Evolutionary conservation across 116 monocot species (phyloP).

Genomic region (Dioscorea cayenensis): DNA sequence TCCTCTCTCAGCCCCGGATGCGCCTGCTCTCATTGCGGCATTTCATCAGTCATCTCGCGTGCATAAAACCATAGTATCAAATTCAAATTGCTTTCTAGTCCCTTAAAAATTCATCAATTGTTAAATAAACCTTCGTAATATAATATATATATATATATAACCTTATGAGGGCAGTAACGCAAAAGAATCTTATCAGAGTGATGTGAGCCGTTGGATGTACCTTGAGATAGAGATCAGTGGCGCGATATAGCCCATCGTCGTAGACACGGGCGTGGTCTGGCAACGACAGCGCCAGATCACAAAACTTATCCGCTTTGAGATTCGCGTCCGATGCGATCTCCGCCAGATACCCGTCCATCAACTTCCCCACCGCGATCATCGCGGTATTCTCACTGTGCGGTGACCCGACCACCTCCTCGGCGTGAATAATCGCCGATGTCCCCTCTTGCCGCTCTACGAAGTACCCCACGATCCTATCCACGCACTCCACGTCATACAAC

Average conservation of each 20-base stretch:
- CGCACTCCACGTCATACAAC: conserved; percentile 91
- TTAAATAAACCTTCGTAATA: no score
- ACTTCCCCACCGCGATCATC: conserved; percentile 51
- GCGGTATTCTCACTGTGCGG: background rate
- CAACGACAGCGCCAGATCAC: conserved; percentile 55
- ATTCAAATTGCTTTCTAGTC: no score
- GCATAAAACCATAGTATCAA: background rate
- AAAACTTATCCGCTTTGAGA: conserved; percentile 64
- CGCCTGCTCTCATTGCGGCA: conserved; percentile 34
- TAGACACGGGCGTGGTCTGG: conserved; percentile 66
- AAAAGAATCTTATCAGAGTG: no score
- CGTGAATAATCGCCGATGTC: conserved; percentile 5
- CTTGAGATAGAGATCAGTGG: conserved; percentile 92
- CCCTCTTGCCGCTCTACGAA: conserved; percentile 42
- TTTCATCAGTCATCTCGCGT: background rate
- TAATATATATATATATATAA: no score
- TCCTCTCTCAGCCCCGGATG: conserved; percentile 55
- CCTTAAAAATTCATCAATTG: no score
- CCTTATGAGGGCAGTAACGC: no score
- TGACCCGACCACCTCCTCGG: conserved; percentile 13
- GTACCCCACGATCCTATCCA: conserved; percentile 60
- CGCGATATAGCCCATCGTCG: conserved; percentile 93
- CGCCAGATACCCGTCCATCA: conserved; percentile 77
- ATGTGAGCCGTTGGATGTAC: conserved; percentile 17
- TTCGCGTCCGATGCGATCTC: conserved; percentile 90